A percentile compares a stretch with the other conserved stretches of the same genome.
These are phyloP conservation scores for Xylariales sp. DNA, from an alignment of 2,329 filamentous ascomycete genomes.

Conservation along the genomic window DNA sequence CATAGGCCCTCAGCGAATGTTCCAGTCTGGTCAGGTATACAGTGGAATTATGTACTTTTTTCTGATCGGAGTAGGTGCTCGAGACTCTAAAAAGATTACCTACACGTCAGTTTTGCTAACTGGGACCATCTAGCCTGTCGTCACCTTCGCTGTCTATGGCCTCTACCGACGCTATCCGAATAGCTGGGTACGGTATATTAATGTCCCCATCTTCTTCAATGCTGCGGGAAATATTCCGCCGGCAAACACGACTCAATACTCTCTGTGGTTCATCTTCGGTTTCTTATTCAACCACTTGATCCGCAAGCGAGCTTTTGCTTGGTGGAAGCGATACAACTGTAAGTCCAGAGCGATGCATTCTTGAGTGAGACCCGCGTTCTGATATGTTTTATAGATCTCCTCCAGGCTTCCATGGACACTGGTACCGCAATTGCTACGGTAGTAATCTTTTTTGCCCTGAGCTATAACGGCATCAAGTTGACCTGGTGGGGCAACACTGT, in stretches of 20 bases:
- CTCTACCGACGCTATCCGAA: conserved; percentile 23
- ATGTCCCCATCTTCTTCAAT: conserved; percentile 28
- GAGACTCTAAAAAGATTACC: too few relatives aligned
- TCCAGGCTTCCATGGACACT: conserved; percentile 27
- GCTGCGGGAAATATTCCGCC: conserved; percentile 27
- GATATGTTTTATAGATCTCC: too few relatives aligned
- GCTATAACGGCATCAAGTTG: conserved; percentile 23
- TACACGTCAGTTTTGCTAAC: too few relatives aligned
- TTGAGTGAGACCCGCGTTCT: too few relatives aligned
- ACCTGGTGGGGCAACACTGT: conserved; percentile 31
- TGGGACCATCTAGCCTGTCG: conserved; percentile 19
- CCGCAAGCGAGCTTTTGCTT: conserved; percentile 22
- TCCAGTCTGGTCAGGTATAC: conserved; percentile 24
- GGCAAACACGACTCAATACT: conserved; percentile 24
- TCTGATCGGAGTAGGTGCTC: conserved; percentile 19
- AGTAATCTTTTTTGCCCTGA: conserved; percentile 26
- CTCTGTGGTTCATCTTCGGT: conserved; percentile 26
- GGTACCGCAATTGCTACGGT: conserved; percentile 26
- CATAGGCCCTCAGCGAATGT: conserved; percentile 27
- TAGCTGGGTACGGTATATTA: conserved; percentile 25
- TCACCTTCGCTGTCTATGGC: conserved; percentile 22
- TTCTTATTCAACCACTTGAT: conserved; percentile 26
- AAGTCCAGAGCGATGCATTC: too few relatives aligned
- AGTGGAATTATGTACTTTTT: conserved; percentile 26
- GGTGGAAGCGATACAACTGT: conserved; percentile 29